phyloP scores from a whole-genome alignment of 2,329 filamentous ascomycete species.

The Fusarium haematococcum region DNA sequence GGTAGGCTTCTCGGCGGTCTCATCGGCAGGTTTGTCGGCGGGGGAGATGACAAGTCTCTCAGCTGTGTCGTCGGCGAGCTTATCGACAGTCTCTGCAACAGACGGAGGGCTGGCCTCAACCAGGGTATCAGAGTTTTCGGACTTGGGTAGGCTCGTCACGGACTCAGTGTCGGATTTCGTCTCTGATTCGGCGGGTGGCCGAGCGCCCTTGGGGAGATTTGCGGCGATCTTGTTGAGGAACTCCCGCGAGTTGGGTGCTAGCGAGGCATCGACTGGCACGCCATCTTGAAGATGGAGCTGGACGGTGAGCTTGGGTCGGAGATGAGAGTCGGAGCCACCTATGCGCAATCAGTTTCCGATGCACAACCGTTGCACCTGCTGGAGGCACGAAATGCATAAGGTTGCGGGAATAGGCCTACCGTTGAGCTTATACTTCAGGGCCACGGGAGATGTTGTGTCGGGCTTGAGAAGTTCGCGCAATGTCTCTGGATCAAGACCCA shows the following conservation, averaged over 20 bases:
- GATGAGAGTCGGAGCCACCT: slow-evolving; percentile 57
- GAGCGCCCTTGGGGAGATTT: slow-evolving; percentile 47
- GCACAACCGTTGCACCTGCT: slow-evolving; percentile 18
- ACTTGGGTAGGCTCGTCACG: neutral
- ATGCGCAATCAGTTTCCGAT: slow-evolving; percentile 15
- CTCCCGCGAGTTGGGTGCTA: slow-evolving; percentile 73
- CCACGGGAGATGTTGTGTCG: slow-evolving; percentile 58
- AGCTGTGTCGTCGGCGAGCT: slow-evolving; percentile 18
- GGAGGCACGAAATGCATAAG: neutral
- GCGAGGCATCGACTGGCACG: slow-evolving; percentile 73
- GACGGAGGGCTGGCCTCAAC: slow-evolving; percentile 1
- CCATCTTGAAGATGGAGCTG: slow-evolving; percentile 75
- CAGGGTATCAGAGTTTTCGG: slow-evolving; percentile 6
- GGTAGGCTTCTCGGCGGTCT: neutral
- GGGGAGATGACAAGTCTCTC: slow-evolving; percentile 21
- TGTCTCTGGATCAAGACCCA: slow-evolving; percentile 80
- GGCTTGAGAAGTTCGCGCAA: slow-evolving; percentile 72
- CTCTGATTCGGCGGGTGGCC: slow-evolving; percentile 2
- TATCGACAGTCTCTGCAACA: slow-evolving; percentile 10
- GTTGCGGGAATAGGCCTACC: slow-evolving; percentile 48
- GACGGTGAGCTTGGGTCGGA: slow-evolving; percentile 78
- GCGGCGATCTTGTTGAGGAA: slow-evolving; percentile 72
- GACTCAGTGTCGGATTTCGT: slow-evolving; percentile 14
- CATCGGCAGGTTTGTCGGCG: neutral
- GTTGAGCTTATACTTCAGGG: slow-evolving; percentile 67